Conservation (phyloP, 75 land plant species). For the Sequoia sempervirens region DNA sequence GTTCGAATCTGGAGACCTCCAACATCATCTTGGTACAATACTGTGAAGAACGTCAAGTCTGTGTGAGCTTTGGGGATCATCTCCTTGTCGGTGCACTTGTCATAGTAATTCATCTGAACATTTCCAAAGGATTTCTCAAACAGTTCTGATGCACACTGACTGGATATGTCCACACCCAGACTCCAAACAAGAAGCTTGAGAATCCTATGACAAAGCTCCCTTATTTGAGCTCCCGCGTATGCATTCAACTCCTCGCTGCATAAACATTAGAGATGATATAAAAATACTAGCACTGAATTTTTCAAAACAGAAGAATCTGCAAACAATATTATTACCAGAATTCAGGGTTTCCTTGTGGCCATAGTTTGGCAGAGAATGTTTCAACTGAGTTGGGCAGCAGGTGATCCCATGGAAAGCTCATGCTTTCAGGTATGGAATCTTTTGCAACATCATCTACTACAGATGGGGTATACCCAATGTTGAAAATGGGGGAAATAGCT, state of each 20-base stretch:
- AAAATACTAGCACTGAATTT: background rate
- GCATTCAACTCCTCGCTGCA: conserved; percentile 32
- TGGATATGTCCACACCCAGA: conserved; percentile 27
- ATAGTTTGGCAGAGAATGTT: no score
- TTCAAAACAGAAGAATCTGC: background rate
- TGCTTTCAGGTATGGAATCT: conserved; percentile 40
- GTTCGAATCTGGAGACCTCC: no score
- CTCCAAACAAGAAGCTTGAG: conserved; percentile 13
- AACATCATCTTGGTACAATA: no score
- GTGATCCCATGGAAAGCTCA: conserved; percentile 1
- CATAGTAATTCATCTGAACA: conserved; percentile 39
- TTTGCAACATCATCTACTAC: conserved; percentile 26
- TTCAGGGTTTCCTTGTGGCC: background rate
- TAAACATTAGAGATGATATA: background rate
- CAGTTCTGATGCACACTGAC: conserved; percentile 17
- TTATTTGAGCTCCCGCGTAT: conserved; percentile 39
- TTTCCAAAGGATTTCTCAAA: conserved; percentile 47
- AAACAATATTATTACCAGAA: background rate
- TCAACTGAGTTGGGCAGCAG: no score
- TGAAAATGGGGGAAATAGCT: background rate
- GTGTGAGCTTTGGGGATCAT: no score
- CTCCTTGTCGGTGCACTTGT: background rate
- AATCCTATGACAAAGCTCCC: conserved; percentile 18
- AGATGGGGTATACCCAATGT: conserved; percentile 5
- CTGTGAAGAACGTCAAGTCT: no score